These are phyloP conservation scores for Globisporangium megalacanthum DNA, from an alignment of 352 stramenopile species.

Conservation along the genomic window DNA sequence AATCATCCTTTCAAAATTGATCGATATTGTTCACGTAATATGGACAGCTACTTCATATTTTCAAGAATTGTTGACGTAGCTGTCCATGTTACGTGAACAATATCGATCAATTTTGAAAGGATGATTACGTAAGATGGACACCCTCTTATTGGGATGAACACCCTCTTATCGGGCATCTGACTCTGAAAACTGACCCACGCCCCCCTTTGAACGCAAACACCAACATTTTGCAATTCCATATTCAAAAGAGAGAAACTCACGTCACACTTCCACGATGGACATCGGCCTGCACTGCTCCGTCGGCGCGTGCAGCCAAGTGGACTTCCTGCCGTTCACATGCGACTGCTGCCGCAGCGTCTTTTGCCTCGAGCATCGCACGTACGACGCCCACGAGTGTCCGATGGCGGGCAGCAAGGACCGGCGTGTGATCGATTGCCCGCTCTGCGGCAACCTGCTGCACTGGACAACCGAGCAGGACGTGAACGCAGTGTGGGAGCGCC, in stretches of 20 bases:
- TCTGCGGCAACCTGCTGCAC: conserved; percentile 59
- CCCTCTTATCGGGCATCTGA: too few relatives aligned
- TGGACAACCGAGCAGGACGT: conserved; percentile 74
- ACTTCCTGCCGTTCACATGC: conserved; percentile 85
- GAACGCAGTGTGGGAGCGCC: conserved; percentile 64
- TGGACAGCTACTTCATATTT: too few relatives aligned
- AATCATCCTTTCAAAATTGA: too few relatives aligned
- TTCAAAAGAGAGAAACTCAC: neutral
- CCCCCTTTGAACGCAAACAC: too few relatives aligned
- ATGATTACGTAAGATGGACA: too few relatives aligned
- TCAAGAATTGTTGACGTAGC: too few relatives aligned
- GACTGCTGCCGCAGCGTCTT: conserved; percentile 79
- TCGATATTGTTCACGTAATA: too few relatives aligned
- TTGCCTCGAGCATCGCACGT: conserved; percentile 81
- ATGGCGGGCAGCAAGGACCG: conserved; percentile 55
- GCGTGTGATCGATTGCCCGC: conserved; percentile 53
- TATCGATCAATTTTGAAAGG: too few relatives aligned
- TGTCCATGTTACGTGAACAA: too few relatives aligned
- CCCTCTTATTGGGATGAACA: too few relatives aligned
- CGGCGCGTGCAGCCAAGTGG: conserved; percentile 59
- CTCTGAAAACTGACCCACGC: too few relatives aligned
- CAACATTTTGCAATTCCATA: neutral
- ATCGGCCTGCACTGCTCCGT: conserved; percentile 68
- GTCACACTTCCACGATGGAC: conserved; percentile 35
- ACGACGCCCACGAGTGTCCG: conserved; percentile 66